Evolutionary conservation across 169 alveolate species (phyloP).

Genomic region (Theileria orientalis): DNA sequence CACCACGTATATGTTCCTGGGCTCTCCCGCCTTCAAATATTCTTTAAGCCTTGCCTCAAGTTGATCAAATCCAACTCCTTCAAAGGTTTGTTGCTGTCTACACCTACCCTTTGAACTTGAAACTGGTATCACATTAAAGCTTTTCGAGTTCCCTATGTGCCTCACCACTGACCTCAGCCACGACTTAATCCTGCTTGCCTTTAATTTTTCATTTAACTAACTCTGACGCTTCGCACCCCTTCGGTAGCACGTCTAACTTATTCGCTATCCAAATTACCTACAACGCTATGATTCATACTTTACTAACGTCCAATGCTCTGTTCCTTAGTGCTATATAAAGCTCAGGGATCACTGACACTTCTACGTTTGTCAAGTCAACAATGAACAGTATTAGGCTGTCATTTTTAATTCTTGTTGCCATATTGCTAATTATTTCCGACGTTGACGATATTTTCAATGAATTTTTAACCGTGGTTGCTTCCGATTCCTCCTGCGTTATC

Average conservation of each 20-base stretch:
- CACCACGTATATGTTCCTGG: slow-evolving; percentile 73
- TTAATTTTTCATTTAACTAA: not conserved
- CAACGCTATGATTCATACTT: not conserved
- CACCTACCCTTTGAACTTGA: slow-evolving; percentile 66
- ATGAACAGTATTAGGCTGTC: slow-evolving; percentile 76
- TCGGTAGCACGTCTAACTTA: slow-evolving; percentile 81
- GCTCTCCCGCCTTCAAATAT: slow-evolving; percentile 62
- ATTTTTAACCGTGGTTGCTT: slow-evolving; percentile 7
- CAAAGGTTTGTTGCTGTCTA: not conserved
- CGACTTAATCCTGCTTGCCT: slow-evolving; percentile 46
- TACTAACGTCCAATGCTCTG: slow-evolving; percentile 68
- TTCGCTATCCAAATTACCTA: slow-evolving; percentile 81
- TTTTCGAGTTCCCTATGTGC: slow-evolving; percentile 80
- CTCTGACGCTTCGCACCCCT: slow-evolving; percentile 52
- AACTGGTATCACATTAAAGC: slow-evolving; percentile 73
- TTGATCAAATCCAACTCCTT: slow-evolving; percentile 64
- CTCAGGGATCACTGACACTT: slow-evolving; percentile 82
- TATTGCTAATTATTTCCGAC: slow-evolving; percentile 52
- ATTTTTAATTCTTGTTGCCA: slow-evolving; percentile 64
- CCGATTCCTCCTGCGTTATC: slow-evolving; percentile 43
- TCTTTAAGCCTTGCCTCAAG: slow-evolving; percentile 72
- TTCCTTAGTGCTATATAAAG: slow-evolving; percentile 79
- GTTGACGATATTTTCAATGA: slow-evolving; percentile 20
- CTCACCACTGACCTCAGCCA: slow-evolving; percentile 84
- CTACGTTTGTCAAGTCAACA: slow-evolving; percentile 80